Evolutionary conservation across 2,329 filamentous ascomycete species (phyloP).

Genomic region (Xylariales sp.): DNA sequence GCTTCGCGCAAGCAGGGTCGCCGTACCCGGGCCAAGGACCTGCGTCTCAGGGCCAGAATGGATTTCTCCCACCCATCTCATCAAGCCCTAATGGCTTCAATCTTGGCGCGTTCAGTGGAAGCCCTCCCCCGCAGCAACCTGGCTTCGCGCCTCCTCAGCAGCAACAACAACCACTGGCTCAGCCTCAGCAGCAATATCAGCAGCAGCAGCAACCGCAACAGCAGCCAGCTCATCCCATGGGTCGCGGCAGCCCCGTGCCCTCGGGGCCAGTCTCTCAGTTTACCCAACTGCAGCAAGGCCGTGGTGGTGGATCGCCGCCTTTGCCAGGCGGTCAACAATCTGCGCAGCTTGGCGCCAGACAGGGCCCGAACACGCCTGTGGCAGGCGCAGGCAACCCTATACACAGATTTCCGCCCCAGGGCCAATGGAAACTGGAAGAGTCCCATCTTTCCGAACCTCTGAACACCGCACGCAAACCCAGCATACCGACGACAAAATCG

Average conservation of each 20-base stretch:
- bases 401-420: conserved; percentile 36
- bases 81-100: conserved; percentile 8
- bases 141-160: conserved; percentile 7
- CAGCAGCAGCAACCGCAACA: too few relatives aligned
- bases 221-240: conserved; percentile 12
- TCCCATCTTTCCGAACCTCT: conserved; percentile 50
- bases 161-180: too few relatives aligned
- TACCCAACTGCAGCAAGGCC: conserved; percentile 14
- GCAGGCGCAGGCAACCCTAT: conserved; percentile 29
- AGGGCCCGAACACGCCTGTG: conserved; percentile 7
- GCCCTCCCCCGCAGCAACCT: not conserved
- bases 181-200: too few relatives aligned
- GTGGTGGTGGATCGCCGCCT: conserved; percentile 9
- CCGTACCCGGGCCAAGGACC: conserved; percentile 8
- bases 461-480: conserved; percentile 29
- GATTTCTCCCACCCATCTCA: not conserved
- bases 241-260: conserved; percentile 13
- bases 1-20: conserved; percentile 12
- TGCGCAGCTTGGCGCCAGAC: conserved; percentile 11
- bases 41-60: conserved; percentile 11
- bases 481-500: conserved; percentile 25
- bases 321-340: conserved; percentile 18
- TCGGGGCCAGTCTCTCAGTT: conserved; percentile 14
- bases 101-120: conserved; percentile 1
- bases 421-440: conserved; percentile 50